Conservation (phyloP, 2,329 filamentous ascomycete genomes). For the Teratosphaeria destructans region DNA sequence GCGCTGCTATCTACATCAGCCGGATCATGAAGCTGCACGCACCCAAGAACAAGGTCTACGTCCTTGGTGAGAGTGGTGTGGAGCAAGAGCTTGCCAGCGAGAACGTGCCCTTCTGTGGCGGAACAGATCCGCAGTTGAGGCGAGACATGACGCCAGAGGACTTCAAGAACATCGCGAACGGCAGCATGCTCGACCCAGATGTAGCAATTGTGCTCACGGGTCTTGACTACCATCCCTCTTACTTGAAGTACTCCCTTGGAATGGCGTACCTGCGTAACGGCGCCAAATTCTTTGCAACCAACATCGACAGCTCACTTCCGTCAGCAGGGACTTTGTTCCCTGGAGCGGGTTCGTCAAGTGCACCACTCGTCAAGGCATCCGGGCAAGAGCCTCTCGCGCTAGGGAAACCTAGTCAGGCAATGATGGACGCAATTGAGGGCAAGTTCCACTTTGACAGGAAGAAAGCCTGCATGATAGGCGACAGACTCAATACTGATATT, state of each 20-base stretch:
- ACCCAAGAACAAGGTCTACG: conserved; percentile 85
- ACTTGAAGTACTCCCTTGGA: conserved; percentile 77
- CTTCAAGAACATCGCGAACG: conserved; percentile 62
- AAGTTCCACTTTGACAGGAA: conserved; percentile 82
- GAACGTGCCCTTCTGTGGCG: conserved; percentile 69
- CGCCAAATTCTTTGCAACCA: conserved; percentile 84
- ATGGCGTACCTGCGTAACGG: conserved; percentile 77
- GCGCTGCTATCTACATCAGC: conserved; percentile 87
- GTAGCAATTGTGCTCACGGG: conserved; percentile 85
- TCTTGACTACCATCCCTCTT: conserved; percentile 90
- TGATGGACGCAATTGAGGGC: conserved; percentile 98
- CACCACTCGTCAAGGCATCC: conserved; percentile 58
- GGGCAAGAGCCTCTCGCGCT: conserved; percentile 62
- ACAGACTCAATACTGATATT: conserved; percentile 90
- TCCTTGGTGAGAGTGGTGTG: conserved; percentile 82
- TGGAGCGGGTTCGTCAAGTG: conserved; percentile 73
- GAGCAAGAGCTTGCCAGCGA: conserved; percentile 79
- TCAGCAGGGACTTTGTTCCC: conserved; percentile 76
- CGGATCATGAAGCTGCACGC: conserved; percentile 73
- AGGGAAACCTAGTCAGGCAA: conserved; percentile 93
- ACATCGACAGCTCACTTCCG: conserved; percentile 82
- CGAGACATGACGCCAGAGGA: conserved; percentile 73
- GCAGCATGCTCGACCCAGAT: conserved; percentile 70
- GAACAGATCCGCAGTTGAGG: conserved; percentile 68
- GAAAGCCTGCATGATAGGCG: conserved; percentile 90